Evolutionary conservation across 2,329 filamentous ascomycete genomes (phyloP), one percentile per base, ranked within the genome.

Genomic region (Colletotrichum noveboracense): DNA sequence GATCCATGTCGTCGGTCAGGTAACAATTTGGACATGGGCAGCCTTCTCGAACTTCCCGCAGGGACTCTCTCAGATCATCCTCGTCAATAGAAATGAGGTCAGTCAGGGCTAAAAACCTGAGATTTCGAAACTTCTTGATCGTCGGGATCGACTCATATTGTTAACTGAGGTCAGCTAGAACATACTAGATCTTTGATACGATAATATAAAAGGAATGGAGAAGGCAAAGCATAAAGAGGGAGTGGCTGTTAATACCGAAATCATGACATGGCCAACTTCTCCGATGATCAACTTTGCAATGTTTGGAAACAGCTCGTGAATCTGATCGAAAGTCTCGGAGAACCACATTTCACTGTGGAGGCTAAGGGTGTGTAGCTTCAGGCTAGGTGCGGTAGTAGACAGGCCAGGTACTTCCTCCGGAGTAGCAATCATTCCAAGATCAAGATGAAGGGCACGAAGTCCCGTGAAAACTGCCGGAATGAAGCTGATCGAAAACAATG

Each of bases 21-120:
- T 16, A 16, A 38, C 14, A 38, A 16, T 38, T 6, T 38, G 7
- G 3, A 18, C 36, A 38, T 38, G 16, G 14, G 36, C 36, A 38
- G 6, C 2, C 36, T 3, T 38, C 36, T 8, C 38, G 38, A 21
- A 21, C 18, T 12, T 0, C 10, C 9, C 9, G 0, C 6, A 48
- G 0, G n/a, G 0, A 48, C 43, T 21, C 43, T 0, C 10, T 0
- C n/a, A 48, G 43, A 48, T 48, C 43, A 0, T 21, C 43, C 0
- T n/a, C 43, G 0, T 48, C 43, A 8, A 61, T n/a, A 1, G 12
- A 18, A 13, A 32, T 2, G 2, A 24, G 18, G 18, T 32, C 28
- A 13, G 58, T 32, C 2, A 34, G 4, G 0, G 58, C 58, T 2
- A 34, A 13, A n/a, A 7, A n/a, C 28, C 30, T 61, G 1, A 61